A percentile compares a stretch with the other conserved stretches of the same genome.
phyloP scores from a whole-genome alignment of 2,329 filamentous ascomycete genomes.

The Colletotrichum horii region DNA sequence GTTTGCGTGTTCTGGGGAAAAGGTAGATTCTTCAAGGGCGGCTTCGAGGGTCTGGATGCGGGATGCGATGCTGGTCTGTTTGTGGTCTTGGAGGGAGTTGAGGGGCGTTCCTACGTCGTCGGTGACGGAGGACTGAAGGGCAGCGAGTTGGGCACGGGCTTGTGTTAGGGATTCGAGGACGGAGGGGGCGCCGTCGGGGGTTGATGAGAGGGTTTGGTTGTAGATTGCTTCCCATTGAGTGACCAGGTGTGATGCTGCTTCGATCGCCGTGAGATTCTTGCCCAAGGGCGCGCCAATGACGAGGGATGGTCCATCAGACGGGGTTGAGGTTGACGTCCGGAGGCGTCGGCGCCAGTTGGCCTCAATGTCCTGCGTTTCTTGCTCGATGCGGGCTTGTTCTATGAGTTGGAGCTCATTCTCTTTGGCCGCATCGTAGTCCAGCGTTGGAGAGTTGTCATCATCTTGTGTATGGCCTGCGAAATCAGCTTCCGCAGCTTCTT shows the following conservation, averaged over 20 bases:
- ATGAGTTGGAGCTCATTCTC: not conserved
- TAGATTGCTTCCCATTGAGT: constrained; percentile 38
- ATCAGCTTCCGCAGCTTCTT: not conserved
- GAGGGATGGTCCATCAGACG: constrained; percentile 28
- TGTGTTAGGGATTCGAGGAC: constrained; percentile 2
- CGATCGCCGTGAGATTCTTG: constrained; percentile 38
- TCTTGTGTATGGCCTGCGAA: not conserved
- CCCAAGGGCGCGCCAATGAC: constrained; percentile 39
- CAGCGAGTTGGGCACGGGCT: constrained; percentile 2
- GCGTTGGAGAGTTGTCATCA: not conserved
- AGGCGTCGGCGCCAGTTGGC: not conserved
- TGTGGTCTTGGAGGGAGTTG: constrained; percentile 9
- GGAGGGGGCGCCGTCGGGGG: not conserved
- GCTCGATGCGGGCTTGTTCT: not conserved
- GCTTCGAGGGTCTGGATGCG: constrained; percentile 36
- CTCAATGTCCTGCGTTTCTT: not conserved
- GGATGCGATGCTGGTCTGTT: constrained; percentile 29
- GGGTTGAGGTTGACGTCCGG: not conserved
- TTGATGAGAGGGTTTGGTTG: constrained; percentile 25
- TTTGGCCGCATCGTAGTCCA: not conserved
- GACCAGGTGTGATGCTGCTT: constrained; percentile 41
- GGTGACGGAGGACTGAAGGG: not conserved
- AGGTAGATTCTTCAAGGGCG: constrained; percentile 35
- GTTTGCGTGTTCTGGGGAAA: constrained; percentile 42
- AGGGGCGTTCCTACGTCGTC: not conserved